Evolutionary conservation across 139 green algal genomes (phyloP).

Genomic region (Desmodesmus armatus): DNA sequence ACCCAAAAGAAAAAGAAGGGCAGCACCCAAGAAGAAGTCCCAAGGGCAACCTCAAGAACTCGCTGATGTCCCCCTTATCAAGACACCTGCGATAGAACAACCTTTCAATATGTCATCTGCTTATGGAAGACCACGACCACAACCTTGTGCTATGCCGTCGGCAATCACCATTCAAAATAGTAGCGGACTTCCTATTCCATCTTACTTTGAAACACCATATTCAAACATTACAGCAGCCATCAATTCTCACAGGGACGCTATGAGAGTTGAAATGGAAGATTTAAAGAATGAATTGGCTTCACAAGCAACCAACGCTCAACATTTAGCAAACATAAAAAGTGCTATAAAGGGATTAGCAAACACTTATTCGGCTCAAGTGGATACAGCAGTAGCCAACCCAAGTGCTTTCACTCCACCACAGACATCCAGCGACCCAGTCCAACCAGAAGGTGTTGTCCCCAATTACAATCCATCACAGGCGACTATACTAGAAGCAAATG

Average conservation of each 20-base stretch:
- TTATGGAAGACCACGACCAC: background rate
- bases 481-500: background rate
- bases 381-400: background rate
- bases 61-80: background rate
- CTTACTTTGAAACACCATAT: conserved; percentile 1
- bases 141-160: background rate
- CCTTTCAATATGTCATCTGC: background rate
- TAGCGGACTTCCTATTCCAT: background rate
- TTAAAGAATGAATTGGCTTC: background rate
- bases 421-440: background rate
- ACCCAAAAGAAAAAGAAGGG: background rate
- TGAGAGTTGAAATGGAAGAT: background rate
- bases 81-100: background rate
- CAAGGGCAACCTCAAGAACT: background rate
- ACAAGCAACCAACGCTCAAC: background rate
- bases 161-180: background rate
- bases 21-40: background rate
- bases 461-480: background rate
- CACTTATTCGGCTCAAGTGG: background rate
- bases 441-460: background rate
- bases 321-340: background rate
- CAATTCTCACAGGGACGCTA: background rate
- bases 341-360: background rate
- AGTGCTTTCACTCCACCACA: background rate
- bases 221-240: background rate